phyloP scores from a whole-genome alignment of 1,284 basidiomycete species.

The Cryptococcus amylolentus region DNA sequence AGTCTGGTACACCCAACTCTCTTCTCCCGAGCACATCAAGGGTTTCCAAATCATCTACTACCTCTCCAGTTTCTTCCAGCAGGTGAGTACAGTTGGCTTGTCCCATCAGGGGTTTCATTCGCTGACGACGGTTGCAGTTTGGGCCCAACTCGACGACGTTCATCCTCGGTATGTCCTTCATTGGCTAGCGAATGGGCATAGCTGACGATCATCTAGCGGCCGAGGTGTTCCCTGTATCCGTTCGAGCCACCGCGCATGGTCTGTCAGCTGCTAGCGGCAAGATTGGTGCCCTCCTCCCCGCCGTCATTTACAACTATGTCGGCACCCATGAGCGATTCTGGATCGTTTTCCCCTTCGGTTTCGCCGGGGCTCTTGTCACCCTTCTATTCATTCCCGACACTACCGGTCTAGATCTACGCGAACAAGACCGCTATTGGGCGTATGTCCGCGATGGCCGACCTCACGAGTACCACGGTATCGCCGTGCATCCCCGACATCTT shows the following conservation, averaged over 20 bases:
- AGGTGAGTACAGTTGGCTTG: slow-evolving; percentile 45
- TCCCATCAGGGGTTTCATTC: slow-evolving; percentile 46
- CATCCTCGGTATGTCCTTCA: slow-evolving; percentile 29
- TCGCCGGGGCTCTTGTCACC: slow-evolving; percentile 53
- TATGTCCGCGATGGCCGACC: slow-evolving; percentile 53
- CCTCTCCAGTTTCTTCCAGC: slow-evolving; percentile 55
- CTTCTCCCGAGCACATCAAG: slow-evolving; percentile 40
- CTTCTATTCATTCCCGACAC: slow-evolving; percentile 55
- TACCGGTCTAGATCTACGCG: slow-evolving; percentile 56
- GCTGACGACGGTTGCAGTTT: background rate
- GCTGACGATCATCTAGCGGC: slow-evolving; percentile 30
- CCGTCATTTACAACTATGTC: slow-evolving; percentile 50
- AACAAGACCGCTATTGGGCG: slow-evolving; percentile 58
- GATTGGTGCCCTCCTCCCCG: slow-evolving; percentile 53
- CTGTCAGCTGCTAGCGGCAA: slow-evolving; percentile 54
- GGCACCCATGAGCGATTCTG: slow-evolving; percentile 52
- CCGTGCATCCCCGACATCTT: slow-evolving; percentile 56
- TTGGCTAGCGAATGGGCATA: too few relatives aligned
- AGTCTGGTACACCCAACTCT: slow-evolving; percentile 24
- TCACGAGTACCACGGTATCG: slow-evolving; percentile 56
- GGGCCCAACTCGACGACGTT: slow-evolving; percentile 44
- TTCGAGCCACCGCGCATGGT: slow-evolving; percentile 53
- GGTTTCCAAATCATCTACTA: slow-evolving; percentile 56
- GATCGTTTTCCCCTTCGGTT: slow-evolving; percentile 57
- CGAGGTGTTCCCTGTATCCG: slow-evolving; percentile 55